Conservation (phyloP, 495 filamentous ascomycete species). For the Clavariopsis aquatica region DNA sequence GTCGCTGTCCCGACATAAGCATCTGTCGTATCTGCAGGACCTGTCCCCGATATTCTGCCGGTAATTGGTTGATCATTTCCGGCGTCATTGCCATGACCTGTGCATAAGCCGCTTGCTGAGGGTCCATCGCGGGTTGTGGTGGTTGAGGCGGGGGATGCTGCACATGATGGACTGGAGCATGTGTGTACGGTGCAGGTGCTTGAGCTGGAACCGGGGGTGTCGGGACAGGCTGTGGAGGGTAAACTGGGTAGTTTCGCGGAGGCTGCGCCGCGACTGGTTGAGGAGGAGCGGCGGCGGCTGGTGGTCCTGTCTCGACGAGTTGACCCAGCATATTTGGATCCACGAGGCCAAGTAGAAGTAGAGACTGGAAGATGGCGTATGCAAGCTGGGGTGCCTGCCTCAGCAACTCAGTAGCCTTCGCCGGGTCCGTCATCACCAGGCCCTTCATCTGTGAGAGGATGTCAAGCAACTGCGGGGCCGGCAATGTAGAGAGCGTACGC, state of each 20-base stretch:
- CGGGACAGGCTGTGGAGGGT: constrained; percentile 42
- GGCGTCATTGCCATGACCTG: constrained; percentile 76
- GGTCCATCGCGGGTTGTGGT: constrained; percentile 15
- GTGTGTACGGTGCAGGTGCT: constrained; percentile 38
- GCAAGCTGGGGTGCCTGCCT: constrained; percentile 87
- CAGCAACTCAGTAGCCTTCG: constrained; percentile 83
- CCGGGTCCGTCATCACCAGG: constrained; percentile 75
- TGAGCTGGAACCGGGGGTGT: constrained; percentile 60
- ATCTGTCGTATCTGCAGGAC: constrained; percentile 69
- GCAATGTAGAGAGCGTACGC: constrained; percentile 79
- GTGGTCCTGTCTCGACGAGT: constrained; percentile 53
- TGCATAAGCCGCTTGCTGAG: constrained; percentile 59
- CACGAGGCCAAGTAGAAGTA: constrained; percentile 91
- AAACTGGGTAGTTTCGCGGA: constrained; percentile 33
- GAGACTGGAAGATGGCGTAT: constrained; percentile 93
- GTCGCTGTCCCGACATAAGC: constrained; percentile 46
- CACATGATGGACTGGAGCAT: not conserved
- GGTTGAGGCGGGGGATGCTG: constrained; percentile 37
- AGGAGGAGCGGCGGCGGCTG: constrained; percentile 45
- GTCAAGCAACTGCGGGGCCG: constrained; percentile 86
- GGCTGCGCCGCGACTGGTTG: constrained; percentile 38
- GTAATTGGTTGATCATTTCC: constrained; percentile 71
- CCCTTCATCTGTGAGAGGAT: constrained; percentile 94
- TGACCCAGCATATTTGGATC: constrained; percentile 61
- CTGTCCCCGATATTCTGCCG: constrained; percentile 70